phyloP scores from a whole-genome alignment of 306 rosid genomes.

The Quercus ilex region DNA sequence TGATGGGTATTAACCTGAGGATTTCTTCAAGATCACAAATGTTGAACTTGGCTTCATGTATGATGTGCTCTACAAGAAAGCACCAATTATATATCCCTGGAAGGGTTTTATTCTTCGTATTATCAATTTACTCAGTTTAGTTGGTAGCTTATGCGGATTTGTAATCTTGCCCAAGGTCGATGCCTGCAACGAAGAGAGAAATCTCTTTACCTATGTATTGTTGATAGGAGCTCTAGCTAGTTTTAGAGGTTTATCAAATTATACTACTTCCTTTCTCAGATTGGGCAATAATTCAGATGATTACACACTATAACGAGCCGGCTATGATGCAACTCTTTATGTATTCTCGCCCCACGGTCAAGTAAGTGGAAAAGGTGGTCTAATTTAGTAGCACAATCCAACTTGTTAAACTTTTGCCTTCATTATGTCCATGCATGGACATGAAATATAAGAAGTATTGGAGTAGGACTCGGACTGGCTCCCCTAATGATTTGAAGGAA shows the following conservation, averaged over 20 bases:
- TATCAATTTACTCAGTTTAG: slow-evolving; percentile 32
- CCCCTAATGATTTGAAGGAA: slow-evolving; percentile 35
- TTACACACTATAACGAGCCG: slow-evolving; percentile 35
- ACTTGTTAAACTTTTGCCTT: slow-evolving; percentile 47
- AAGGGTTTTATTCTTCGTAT: slow-evolving; percentile 47
- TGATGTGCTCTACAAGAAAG: slow-evolving; percentile 63
- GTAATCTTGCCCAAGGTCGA: slow-evolving; percentile 9
- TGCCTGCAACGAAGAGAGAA: slow-evolving; percentile 9
- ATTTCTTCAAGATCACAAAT: slow-evolving; percentile 50
- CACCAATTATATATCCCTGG: slow-evolving; percentile 44
- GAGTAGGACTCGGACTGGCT: slow-evolving; percentile 14
- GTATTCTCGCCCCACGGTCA: slow-evolving; percentile 35
- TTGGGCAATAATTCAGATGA: slow-evolving; percentile 54
- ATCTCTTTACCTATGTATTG: slow-evolving; percentile 21
- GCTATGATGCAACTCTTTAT: slow-evolving; percentile 28
- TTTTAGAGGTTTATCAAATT: slow-evolving; percentile 56
- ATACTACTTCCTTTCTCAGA: slow-evolving; percentile 47
- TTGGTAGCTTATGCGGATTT: slow-evolving; percentile 33
- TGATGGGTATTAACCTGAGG: slow-evolving; percentile 26
- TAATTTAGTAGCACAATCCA: slow-evolving; percentile 38
- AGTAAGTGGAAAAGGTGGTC: slow-evolving; percentile 24
- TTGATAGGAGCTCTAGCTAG: slow-evolving; percentile 39
- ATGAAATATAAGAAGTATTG: slow-evolving; percentile 26
- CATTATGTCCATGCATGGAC: slow-evolving; percentile 32
- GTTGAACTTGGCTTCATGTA: slow-evolving; percentile 64